phyloP scores from a whole-genome alignment of 441 rosid genomes.

The Mallotus repandus region DNA sequence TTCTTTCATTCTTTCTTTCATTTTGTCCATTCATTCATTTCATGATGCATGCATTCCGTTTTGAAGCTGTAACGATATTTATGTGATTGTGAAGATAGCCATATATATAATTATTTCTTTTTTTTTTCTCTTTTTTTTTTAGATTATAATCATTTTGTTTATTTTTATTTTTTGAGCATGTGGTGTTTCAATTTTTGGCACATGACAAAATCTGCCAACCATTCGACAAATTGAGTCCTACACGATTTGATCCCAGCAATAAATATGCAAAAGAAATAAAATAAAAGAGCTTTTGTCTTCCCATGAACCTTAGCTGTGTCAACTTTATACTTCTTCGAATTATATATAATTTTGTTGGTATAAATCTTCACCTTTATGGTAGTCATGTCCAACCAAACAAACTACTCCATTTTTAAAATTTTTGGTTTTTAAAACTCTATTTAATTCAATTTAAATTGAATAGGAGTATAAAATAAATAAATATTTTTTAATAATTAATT shows the following conservation, averaged over 20 bases:
- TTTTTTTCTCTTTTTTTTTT: not conserved
- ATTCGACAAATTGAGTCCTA: conserved; percentile 33
- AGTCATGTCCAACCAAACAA: no score
- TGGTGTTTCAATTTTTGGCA: conserved; percentile 30
- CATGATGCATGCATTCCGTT: conserved; percentile 45
- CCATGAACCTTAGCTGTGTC: conserved; percentile 11
- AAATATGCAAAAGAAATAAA: not conserved
- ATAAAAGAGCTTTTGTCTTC: not conserved
- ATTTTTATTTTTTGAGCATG: conserved; percentile 8
- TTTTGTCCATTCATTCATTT: conserved; percentile 31
- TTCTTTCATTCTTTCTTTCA: conserved; percentile 1
- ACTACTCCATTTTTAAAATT: no score
- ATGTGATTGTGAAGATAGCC: not conserved
- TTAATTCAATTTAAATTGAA: no score
- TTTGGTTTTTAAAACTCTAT: no score
- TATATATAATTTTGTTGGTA: no score
- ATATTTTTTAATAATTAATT: no score
- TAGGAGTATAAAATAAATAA: no score
- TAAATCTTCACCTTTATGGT: no score
- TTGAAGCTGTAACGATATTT: conserved; percentile 20
- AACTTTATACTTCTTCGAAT: no score
- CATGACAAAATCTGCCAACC: conserved; percentile 25
- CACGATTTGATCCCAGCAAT: conserved; percentile 32
- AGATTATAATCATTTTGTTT: no score
- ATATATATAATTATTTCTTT: not conserved